Conservation (phyloP, 768 basidiomycete genomes). For the Lentinula lateritia region DNA sequence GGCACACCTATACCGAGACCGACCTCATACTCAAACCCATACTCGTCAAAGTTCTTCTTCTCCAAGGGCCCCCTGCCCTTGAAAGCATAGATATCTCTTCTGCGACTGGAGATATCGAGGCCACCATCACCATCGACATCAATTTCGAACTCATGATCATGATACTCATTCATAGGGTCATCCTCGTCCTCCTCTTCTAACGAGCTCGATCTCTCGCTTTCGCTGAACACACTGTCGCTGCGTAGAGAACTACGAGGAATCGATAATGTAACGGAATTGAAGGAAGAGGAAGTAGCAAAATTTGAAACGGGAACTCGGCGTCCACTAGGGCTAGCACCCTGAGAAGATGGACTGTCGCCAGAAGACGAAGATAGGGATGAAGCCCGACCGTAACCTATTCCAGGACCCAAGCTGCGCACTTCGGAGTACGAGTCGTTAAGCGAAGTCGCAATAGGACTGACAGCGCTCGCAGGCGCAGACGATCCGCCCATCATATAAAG, state of each 20-base stretch:
- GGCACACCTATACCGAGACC: not conserved
- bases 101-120: no score
- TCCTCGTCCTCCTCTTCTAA: slow-evolving; percentile 4
- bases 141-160: slow-evolving; percentile 7
- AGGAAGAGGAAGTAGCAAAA: not conserved
- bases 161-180: not conserved
- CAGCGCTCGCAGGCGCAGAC: not conserved
- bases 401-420: slow-evolving; percentile 2
- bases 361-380: slow-evolving; percentile 1
- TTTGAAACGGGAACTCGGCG: not conserved
- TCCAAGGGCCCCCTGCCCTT: no score
- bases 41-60: slow-evolving; percentile 4
- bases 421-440: not conserved
- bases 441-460: not conserved
- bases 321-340: not conserved
- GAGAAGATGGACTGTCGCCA: not conserved
- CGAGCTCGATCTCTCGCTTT: slow-evolving; percentile 3
- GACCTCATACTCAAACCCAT: slow-evolving; percentile 5
- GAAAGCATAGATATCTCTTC: no score
- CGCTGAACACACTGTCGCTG: slow-evolving; percentile 6
- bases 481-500: slow-evolving; percentile 36
- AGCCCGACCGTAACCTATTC: slow-evolving; percentile 3
- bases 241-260: slow-evolving; percentile 6
- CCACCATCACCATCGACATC: not conserved
- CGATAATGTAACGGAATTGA: slow-evolving; percentile 1